Evolutionary conservation across 306 rosid genomes (phyloP).

Genomic region (Gleditsia sinensis): DNA sequence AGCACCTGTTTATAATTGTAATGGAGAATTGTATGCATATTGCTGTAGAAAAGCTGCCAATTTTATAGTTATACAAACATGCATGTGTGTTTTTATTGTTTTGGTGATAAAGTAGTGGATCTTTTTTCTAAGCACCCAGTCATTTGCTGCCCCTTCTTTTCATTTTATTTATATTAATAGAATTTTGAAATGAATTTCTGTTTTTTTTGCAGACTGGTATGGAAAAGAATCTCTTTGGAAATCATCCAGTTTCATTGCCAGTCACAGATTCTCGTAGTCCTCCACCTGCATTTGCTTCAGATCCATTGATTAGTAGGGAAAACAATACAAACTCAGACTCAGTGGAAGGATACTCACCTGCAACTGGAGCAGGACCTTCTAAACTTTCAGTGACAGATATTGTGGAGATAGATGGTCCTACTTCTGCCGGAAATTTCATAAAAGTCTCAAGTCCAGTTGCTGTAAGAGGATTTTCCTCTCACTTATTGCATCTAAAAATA

Average conservation of each 20-base stretch:
- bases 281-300: conserved; percentile 92
- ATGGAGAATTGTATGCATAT: conserved; percentile 28
- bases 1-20: conserved; percentile 21
- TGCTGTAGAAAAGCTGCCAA: background rate
- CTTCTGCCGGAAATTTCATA: conserved; percentile 62
- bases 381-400: conserved; percentile 64
- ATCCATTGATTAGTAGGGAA: conserved; percentile 64
- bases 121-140: conserved; percentile 8
- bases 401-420: conserved; percentile 75
- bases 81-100: background rate
- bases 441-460: conserved; percentile 77
- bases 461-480: conserved; percentile 55
- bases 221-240: conserved; percentile 94
- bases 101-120: background rate
- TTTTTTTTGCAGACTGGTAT: conserved; percentile 78
- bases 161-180: conserved; percentile 7
- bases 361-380: conserved; percentile 62
- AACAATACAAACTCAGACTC: conserved; percentile 49
- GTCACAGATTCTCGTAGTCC: conserved; percentile 67
- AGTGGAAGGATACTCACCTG: conserved; percentile 47
- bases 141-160: background rate
- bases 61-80: background rate
- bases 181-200: conserved; percentile 25
- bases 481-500: conserved; percentile 12
- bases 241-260: conserved; percentile 76